Evolutionary conservation across 257 asterid genomes (phyloP).

Genomic region (Haberlea rhodopensis): DNA sequence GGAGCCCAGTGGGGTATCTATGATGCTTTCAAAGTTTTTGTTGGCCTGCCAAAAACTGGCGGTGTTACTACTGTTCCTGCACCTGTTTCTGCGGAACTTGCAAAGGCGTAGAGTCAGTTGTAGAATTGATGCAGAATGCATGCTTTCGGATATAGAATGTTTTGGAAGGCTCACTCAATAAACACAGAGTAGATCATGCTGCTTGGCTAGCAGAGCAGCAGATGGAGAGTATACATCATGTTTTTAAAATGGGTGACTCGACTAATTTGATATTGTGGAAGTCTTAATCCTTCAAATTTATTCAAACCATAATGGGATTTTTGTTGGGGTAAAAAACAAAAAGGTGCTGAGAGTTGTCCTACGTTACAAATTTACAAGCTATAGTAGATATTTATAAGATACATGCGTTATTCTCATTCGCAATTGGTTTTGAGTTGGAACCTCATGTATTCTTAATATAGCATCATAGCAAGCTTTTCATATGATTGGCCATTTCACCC

Average conservation of each 20-base stretch:
- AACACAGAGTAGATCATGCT: slow-evolving; percentile 33
- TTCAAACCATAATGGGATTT: slow-evolving; percentile 20
- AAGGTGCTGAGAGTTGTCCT: too few species aligned
- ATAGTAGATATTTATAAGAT: too few species aligned
- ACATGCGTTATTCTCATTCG: too few species aligned
- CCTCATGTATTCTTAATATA: too few species aligned
- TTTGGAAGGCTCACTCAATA: slow-evolving; percentile 35
- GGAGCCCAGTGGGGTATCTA: too few species aligned
- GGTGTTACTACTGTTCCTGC: slow-evolving; percentile 53
- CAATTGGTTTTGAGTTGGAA: too few species aligned
- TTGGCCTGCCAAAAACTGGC: slow-evolving; percentile 90
- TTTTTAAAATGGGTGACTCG: slow-evolving; percentile 10
- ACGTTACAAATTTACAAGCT: too few species aligned
- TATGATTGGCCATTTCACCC: too few species aligned
- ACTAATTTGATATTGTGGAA: slow-evolving; percentile 26
- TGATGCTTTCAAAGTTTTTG: slow-evolving; percentile 88
- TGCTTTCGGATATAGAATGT: slow-evolving; percentile 27
- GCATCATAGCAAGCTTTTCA: too few species aligned
- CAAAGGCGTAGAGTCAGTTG: slow-evolving; percentile 40
- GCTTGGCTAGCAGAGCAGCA: slow-evolving; percentile 30
- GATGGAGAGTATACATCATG: slow-evolving; percentile 30
- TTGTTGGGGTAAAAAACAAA: slow-evolving; percentile 12
- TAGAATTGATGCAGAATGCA: slow-evolving; percentile 3
- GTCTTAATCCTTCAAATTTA: slow-evolving; percentile 17
- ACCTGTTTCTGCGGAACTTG: slow-evolving; percentile 38